Evolutionary conservation across 192 early-diverging fungal genomes (phyloP).

Genomic region (Mortierella alpina): DNA sequence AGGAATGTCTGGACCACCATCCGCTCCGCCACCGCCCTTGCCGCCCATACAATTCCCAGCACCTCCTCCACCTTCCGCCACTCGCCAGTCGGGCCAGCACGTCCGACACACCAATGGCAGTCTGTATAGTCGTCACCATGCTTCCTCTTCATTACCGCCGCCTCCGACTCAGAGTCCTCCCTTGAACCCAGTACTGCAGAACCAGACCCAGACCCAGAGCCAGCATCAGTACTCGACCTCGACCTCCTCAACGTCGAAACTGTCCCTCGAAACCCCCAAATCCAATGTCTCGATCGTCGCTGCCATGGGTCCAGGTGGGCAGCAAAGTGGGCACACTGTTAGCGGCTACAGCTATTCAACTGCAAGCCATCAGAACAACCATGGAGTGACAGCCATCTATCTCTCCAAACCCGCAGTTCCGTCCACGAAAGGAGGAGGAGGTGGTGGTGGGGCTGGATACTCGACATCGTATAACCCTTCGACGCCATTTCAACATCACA

Average conservation of each 20-base stretch:
- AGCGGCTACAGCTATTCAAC: constrained; percentile 28
- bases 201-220: background rate
- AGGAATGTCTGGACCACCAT: background rate
- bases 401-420: constrained; percentile 37
- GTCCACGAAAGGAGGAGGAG: background rate
- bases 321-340: constrained; percentile 10
- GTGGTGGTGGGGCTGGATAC: background rate
- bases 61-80: constrained; percentile 36
- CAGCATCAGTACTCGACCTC: background rate
- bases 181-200: background rate
- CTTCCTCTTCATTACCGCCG: constrained; percentile 6
- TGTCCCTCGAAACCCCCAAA: constrained; percentile 1
- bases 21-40: background rate
- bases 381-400: constrained; percentile 36
- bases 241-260: background rate
- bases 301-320: background rate
- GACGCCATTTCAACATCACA: constrained; percentile 1
- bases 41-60: constrained; percentile 25
- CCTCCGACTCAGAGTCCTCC: constrained; percentile 29
- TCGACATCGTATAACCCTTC: constrained; percentile 11
- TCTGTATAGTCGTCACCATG: background rate
- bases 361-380: background rate
- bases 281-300: background rate
- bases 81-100: constrained; percentile 24
- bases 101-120: constrained; percentile 11